Percentiles rank a stretch among this genome's conserved stretches.
phyloP scores from a whole-genome alignment of 441 rosid genomes.

The California macrophylla region DNA sequence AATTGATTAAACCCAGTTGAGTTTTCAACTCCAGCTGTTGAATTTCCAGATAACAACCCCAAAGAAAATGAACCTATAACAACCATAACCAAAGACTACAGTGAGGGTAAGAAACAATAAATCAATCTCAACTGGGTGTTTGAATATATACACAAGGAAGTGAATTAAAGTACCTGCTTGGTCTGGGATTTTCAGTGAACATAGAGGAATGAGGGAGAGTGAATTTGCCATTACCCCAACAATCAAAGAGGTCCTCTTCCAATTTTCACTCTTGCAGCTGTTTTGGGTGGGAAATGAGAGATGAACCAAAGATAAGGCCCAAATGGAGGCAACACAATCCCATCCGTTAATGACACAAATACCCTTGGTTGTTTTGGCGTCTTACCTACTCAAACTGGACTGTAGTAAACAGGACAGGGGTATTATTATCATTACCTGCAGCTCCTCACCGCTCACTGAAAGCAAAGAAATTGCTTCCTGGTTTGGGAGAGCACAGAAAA shows the following conservation, averaged over 20 bases:
- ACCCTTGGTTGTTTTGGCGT: not conserved
- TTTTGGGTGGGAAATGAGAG: not conserved
- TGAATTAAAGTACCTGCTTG: constrained; percentile 30
- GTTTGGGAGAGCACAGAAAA: constrained; percentile 2
- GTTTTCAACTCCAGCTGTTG: constrained; percentile 33
- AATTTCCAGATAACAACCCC: constrained; percentile 27
- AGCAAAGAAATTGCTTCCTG: not conserved
- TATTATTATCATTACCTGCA: constrained; percentile 14
- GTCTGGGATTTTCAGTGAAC: constrained; percentile 32
- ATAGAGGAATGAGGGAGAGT: constrained; percentile 36
- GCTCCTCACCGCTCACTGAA: not conserved
- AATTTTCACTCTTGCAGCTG: not conserved
- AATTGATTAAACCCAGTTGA: constrained; percentile 32
- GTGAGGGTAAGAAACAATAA: not conserved
- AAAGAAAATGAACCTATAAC: not conserved
- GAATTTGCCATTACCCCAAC: constrained; percentile 42
- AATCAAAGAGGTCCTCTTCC: not conserved
- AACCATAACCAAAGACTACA: not conserved
- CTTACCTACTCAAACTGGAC: not conserved
- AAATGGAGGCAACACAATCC: not conserved
- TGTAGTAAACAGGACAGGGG: constrained; percentile 9
- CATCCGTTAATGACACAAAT: not conserved
- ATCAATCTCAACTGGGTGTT: not conserved
- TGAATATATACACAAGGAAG: not conserved
- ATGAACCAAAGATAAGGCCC: constrained; percentile 1